These are phyloP conservation scores for Rubia balearica DNA, from an alignment of 305 asterid species.

Conservation along the genomic window DNA sequence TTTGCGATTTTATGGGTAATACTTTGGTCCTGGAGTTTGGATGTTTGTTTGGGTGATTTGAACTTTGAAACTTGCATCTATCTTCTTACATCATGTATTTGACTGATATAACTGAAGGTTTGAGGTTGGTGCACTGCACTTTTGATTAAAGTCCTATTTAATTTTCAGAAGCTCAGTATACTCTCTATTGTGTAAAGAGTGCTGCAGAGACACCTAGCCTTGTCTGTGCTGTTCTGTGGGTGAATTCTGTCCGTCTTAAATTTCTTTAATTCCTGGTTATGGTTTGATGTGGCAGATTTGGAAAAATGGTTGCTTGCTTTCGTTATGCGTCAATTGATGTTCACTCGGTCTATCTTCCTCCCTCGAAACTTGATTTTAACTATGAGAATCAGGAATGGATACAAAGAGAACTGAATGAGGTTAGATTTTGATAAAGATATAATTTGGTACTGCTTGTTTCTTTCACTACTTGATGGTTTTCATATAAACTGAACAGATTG, in stretches of 20 bases:
- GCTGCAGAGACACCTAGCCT: background rate
- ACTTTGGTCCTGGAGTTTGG: slow-evolving; percentile 7
- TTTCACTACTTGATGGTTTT: slow-evolving; percentile 14
- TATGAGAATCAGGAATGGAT: slow-evolving; percentile 80
- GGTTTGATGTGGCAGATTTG: slow-evolving; percentile 54
- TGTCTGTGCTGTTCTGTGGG: background rate
- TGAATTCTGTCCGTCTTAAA: background rate
- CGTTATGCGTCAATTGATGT: slow-evolving; percentile 95
- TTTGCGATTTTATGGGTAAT: slow-evolving; percentile 94
- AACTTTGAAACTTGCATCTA: background rate
- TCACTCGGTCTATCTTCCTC: slow-evolving; percentile 91
- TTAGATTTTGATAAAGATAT: slow-evolving; percentile 21
- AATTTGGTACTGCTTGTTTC: slow-evolving; percentile 16
- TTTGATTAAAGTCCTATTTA: background rate
- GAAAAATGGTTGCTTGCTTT: slow-evolving; percentile 97
- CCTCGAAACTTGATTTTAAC: slow-evolving; percentile 74
- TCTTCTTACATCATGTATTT: background rate
- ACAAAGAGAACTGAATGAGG: slow-evolving; percentile 68
- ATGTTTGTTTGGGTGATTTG: background rate
- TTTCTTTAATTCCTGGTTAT: slow-evolving; percentile 19
- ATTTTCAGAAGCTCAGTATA: background rate
- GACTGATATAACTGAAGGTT: background rate
- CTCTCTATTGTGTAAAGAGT: background rate
- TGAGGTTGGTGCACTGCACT: background rate
- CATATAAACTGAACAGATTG: slow-evolving; percentile 46